phyloP scores from a whole-genome alignment of 148 eudicot species.

The Diospyros kaki region DNA sequence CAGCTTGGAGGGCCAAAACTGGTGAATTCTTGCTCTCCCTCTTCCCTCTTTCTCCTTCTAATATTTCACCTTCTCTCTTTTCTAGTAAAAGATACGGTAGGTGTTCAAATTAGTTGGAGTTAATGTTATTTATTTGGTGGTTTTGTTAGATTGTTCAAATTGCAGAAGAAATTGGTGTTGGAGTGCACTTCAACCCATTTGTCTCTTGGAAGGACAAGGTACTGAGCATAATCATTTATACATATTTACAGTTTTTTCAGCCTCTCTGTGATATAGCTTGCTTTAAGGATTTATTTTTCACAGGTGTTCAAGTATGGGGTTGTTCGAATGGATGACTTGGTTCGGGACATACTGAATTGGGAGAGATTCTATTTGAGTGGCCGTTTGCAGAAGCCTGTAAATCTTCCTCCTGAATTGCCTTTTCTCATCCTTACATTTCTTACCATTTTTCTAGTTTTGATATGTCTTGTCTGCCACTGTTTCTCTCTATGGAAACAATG shows the following conservation, averaged over 20 bases:
- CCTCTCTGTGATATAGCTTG: slow-evolving; percentile 6
- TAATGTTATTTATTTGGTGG: slow-evolving; percentile 9
- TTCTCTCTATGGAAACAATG: not conserved
- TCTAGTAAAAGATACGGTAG: not conserved
- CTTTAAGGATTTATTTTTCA: slow-evolving; percentile 13
- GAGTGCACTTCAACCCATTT: slow-evolving; percentile 94
- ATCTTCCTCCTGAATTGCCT: slow-evolving; percentile 14
- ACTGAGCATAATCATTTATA: not conserved
- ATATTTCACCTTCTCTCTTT: not conserved
- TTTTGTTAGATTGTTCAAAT: slow-evolving; percentile 50
- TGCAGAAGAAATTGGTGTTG: slow-evolving; percentile 77
- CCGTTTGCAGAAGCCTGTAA: slow-evolving; percentile 93
- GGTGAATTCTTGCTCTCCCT: slow-evolving; percentile 40
- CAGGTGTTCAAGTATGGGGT: slow-evolving; percentile 90
- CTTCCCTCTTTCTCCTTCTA: not conserved
- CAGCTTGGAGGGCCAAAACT: slow-evolving; percentile 75
- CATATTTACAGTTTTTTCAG: not conserved
- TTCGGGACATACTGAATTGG: slow-evolving; percentile 71
- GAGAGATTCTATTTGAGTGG: slow-evolving; percentile 81
- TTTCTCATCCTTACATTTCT: slow-evolving; percentile 1
- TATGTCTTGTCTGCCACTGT: not conserved
- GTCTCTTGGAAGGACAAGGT: slow-evolving; percentile 68
- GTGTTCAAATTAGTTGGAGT: not conserved
- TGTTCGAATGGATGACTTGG: slow-evolving; percentile 74
- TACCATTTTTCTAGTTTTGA: not conserved